phyloP scores from a whole-genome alignment of 371 early-diverging fungal species.

The Quaeritorhiza haematococci region DNA sequence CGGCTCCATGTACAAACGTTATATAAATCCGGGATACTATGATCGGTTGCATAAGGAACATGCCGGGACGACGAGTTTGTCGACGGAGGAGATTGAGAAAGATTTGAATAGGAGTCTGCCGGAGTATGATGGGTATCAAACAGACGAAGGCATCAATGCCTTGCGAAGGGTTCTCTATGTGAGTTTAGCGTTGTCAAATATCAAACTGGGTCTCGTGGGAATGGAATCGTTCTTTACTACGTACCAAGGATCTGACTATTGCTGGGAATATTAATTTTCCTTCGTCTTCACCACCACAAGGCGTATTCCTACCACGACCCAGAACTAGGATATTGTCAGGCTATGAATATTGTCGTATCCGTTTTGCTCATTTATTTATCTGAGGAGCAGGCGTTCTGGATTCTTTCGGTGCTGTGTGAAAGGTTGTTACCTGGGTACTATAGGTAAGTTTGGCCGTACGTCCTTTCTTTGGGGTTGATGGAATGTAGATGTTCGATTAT shows the following conservation, averaged over 20 bases:
- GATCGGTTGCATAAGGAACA: slow-evolving; percentile 63
- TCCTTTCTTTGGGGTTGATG: not conserved
- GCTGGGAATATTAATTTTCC: too few relatives aligned
- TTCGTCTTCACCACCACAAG: too few relatives aligned
- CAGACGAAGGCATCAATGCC: slow-evolving; percentile 81
- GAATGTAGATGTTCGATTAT: not conserved
- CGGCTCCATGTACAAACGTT: slow-evolving; percentile 81
- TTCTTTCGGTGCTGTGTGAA: slow-evolving; percentile 81
- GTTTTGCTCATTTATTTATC: slow-evolving; percentile 87
- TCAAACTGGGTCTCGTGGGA: not conserved
- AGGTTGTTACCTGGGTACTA: slow-evolving; percentile 91
- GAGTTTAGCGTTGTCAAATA: not conserved
- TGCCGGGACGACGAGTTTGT: slow-evolving; percentile 55
- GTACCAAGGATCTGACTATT: too few relatives aligned
- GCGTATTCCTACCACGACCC: slow-evolving; percentile 46
- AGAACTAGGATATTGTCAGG: slow-evolving; percentile 96
- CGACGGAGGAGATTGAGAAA: slow-evolving; percentile 95
- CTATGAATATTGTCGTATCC: slow-evolving; percentile 96
- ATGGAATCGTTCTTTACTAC: too few relatives aligned
- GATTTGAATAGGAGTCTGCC: slow-evolving; percentile 88
- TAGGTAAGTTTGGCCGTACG: slow-evolving; percentile 31
- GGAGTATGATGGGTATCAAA: slow-evolving; percentile 91
- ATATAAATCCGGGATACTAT: slow-evolving; percentile 79
- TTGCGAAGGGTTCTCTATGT: slow-evolving; percentile 78
- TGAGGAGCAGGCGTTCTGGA: slow-evolving; percentile 97